Evolutionary conservation across 192 early-diverging fungal species (phyloP).

Genomic region (Paraglomus occultum): DNA sequence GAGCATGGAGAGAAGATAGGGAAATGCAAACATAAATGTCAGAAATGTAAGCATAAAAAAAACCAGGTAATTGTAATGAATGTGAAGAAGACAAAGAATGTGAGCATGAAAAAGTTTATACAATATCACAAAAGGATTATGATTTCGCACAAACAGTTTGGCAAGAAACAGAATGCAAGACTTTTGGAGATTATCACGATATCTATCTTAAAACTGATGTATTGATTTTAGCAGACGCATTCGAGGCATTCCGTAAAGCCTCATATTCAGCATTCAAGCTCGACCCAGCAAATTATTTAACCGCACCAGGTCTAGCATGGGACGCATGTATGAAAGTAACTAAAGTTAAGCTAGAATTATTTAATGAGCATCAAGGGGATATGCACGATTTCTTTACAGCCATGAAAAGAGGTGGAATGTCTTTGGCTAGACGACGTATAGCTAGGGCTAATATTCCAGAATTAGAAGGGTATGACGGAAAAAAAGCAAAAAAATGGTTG

Average conservation of each 20-base stretch:
- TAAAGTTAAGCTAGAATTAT: conserved; percentile 17
- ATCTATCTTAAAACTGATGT: conserved; percentile 16
- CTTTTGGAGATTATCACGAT: conserved; percentile 14
- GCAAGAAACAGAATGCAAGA: background rate
- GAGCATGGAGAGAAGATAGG: too few relatives aligned
- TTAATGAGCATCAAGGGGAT: conserved; percentile 13
- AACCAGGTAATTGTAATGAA: too few relatives aligned
- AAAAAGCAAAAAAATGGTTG: background rate
- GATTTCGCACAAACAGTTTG: background rate
- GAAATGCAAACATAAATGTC: too few relatives aligned
- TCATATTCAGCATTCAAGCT: conserved; percentile 25
- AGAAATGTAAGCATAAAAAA: too few relatives aligned
- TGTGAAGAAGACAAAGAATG: too few relatives aligned
- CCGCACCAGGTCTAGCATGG: conserved; percentile 8
- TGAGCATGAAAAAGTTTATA: conserved; percentile 17
- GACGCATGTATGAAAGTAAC: background rate
- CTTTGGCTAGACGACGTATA: background rate
- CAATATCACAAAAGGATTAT: background rate
- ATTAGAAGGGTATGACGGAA: background rate
- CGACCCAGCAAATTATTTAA: conserved; percentile 27
- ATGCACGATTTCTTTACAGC: conserved; percentile 10
- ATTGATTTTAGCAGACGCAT: conserved; percentile 10
- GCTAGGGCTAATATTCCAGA: conserved; percentile 11
- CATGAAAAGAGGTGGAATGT: conserved; percentile 3
- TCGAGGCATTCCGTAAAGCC: conserved; percentile 15